These are phyloP conservation scores for Curvularia sp. DNA, from an alignment of 2,329 filamentous ascomycete genomes.

Conservation along the genomic window DNA sequence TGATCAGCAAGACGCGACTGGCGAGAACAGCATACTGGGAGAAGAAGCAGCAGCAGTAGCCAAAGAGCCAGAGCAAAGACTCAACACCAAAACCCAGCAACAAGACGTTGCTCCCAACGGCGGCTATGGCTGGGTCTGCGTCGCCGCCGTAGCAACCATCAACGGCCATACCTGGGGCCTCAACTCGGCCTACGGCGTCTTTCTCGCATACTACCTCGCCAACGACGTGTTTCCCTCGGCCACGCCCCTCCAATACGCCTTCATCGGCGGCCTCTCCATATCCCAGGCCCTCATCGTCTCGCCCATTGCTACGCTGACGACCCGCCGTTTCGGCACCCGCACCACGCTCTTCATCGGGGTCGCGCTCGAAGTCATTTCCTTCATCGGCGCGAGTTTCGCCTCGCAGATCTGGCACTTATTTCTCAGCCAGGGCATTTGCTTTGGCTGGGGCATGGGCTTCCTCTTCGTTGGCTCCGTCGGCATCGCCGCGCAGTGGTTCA, in stretches of 20 bases:
- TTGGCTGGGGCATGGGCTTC: constrained; percentile 81
- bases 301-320: constrained; percentile 69
- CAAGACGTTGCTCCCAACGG: constrained; percentile 62
- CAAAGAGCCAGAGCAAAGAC: background rate
- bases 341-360: constrained; percentile 70
- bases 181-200: constrained; percentile 75
- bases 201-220: constrained; percentile 73
- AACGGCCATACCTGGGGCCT: constrained; percentile 73
- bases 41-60: background rate
- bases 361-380: constrained; percentile 66
- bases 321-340: constrained; percentile 68
- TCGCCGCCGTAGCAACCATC: constrained; percentile 45
- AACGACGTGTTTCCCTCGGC: constrained; percentile 68
- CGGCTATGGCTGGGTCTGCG: constrained; percentile 67
- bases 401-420: constrained; percentile 76
- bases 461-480: constrained; percentile 73
- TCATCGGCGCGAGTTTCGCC: constrained; percentile 75
- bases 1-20: background rate
- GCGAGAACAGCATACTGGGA: background rate
- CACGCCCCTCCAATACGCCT: constrained; percentile 72
- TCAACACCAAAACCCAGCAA: constrained; percentile 17
- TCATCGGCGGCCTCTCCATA: constrained; percentile 75
- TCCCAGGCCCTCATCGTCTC: constrained; percentile 71
- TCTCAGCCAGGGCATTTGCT: constrained; percentile 75
- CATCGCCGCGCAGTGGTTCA: constrained; percentile 78